Evolutionary conservation across 208 protist species (phyloP), one percentile per base, ranked within the genome.

Genomic region (Acanthamoeba lenticulata): DNA sequence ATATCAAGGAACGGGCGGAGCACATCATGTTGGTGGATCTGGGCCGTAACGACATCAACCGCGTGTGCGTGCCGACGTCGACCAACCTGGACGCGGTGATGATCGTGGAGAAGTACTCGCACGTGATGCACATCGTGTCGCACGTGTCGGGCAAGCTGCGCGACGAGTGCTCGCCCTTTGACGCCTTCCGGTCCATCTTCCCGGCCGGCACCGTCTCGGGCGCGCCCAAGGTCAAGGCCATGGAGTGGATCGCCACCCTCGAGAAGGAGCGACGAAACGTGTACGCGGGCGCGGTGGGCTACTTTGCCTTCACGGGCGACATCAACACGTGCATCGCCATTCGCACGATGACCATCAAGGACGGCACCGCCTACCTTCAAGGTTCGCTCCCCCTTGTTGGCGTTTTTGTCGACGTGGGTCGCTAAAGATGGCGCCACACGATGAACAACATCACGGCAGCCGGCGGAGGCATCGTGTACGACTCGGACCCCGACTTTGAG

Each of bases 11-110:
- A 47, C 81, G 77, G 21, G 95, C 96, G 5, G 96, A 97, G 67
- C 96, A 97, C 67, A 96, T 97, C 85, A 97, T 97, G 96, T 72
- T 97, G 45, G 96, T 97, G 34, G 96, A 97, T 55, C 55, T 97
- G 17, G 96, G 95, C 1, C 85, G 96, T 15, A 96, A 97, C 88
- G 95, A 96, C 90, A 72, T 96, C 34, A 95, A 96, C 74, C 40
- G 95, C 15, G 69, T 96, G 5, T 95, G 89, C 90, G 83, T 88
- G 45, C 86, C 92, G 9, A 29, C 74, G 40, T 81, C 94, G 36
- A 79, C 93, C 42, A 93, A 94, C 17, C 29, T 83, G 36, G 74
- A 96, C 49, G 49, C 49, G 55, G 65, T 97, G 49, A 97, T 97
- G 96, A 47, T 57, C 47, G 90, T 97, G 24, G 94, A 97, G 85